Evolutionary conservation across 2,329 filamentous ascomycete species (phyloP).

Genomic region (Claviceps pazoutovae): DNA sequence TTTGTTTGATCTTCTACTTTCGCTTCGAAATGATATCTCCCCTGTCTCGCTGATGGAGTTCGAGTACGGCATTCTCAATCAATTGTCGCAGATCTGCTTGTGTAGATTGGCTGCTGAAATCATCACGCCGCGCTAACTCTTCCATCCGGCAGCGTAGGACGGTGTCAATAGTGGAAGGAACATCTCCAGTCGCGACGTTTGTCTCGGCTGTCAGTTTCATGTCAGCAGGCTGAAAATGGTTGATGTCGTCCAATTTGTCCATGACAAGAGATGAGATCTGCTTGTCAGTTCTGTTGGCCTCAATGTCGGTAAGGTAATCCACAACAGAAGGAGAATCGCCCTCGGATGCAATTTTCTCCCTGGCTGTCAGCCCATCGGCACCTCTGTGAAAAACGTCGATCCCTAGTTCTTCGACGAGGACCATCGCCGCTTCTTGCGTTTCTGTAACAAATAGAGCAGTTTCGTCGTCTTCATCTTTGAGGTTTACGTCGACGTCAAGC

Average conservation of each 20-base stretch:
- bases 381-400: conserved; percentile 54
- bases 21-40: conserved; percentile 51
- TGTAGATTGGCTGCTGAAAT: conserved; percentile 69
- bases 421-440: conserved; percentile 60
- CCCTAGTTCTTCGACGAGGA: conserved; percentile 70
- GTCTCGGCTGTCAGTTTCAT: conserved; percentile 66
- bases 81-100: conserved; percentile 67
- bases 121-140: conserved; percentile 67
- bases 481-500: conserved; percentile 63
- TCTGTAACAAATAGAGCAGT: conserved; percentile 93
- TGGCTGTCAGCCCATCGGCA: conserved; percentile 63
- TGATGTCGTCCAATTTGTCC: conserved; percentile 18
- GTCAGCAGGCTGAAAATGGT: conserved; percentile 58
- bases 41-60: conserved; percentile 47
- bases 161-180: conserved; percentile 54
- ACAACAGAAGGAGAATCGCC: conserved; percentile 65
- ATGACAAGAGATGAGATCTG: conserved; percentile 17
- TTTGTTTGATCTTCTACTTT: conserved; percentile 31
- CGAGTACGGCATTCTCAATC: conserved; percentile 65
- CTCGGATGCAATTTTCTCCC: conserved; percentile 66
- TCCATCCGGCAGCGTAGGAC: conserved; percentile 80
- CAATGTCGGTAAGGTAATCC: conserved; percentile 45
- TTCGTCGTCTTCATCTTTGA: conserved; percentile 82
- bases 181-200: conserved; percentile 48
- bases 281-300: conserved; percentile 12